Evolutionary conservation across 345 rosid species (phyloP), one percentile per base, ranked within the genome.

Genomic region (Streptanthus diversifolius): DNA sequence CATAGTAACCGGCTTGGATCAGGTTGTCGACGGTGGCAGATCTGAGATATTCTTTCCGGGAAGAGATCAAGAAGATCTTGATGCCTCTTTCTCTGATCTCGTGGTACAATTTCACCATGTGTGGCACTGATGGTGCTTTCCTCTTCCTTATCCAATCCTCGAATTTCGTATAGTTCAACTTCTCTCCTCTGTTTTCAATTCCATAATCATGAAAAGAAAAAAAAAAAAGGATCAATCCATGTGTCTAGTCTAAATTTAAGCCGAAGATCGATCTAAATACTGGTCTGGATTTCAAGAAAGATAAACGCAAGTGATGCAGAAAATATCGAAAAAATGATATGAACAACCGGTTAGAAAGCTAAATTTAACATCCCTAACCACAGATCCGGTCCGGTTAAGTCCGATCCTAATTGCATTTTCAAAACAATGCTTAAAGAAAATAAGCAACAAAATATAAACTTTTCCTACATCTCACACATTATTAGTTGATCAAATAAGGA

Each of bases 21-120:
- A 90, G 98, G 75, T 92, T 90, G 53, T 88, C 89, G 0, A 87
- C 90, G 2, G 98, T 92, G 67, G 89, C 69, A 52, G 93, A 85
- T 81, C 98, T 77, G 30, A 90, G 84, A 43, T 78, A 55, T 60
- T 92, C 93, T 66, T 77, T 83, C 65, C 96, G 85, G 25, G 96
- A 85, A 58, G 98, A 92, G 73, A 92, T 70, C n/a, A 90, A 73
- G 71, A 88, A 85, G 71, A 90, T 86, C 78, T 90, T 89, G 48
- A 86, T 32, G 14, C 98, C 96, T 79, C 35, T 86, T 14, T 81
- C 80, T 72, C 79, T 92, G 27, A 90, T 77, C 61, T 80, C 87
- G 12, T 86, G 82, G 87, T 78, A 92, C 39, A 92, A 73, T 55
- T 64, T 75, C 36, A 82, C 78, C 29, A 85, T 77, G 63, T 87